Base-by-base conservation (phyloP, 805 yeast genomes). In the Komagataella populi region DNA sequence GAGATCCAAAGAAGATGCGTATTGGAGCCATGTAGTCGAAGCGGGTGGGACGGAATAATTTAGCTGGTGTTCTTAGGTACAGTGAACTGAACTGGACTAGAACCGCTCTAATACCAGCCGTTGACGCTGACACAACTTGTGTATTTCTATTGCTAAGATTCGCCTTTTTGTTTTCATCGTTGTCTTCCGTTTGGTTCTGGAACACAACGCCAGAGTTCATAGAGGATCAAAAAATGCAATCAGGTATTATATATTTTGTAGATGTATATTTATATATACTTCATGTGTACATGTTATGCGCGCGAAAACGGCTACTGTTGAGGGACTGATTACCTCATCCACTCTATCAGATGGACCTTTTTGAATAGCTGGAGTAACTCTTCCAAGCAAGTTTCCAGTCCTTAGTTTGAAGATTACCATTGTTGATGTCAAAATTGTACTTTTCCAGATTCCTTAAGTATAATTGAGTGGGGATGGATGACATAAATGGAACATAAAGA, bases 41-140 rank as follows among this genome's bases (percentile, higher is more conserved):
- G 45, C 97, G 69, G 3, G 96, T 82, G 1, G 98, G 98, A 43
- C 96, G 71, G 64, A 91, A 91, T 20, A 90, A 72, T 68, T 91
- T 90, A 47, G 88, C 84, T 1, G 83, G 83, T 1, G 95, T 86
- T 52, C 97, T 73, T 47, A 89, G 65, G 62, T 90, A 91, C 30
- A 91, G 69, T 0, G 89, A 70, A 47, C 88, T 83, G 44, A 88
- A 56, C 65, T 90, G 96, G 54, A 80, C 80, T n/a, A 87, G 74
- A 23, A 88, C 58, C 0, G 96, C 95, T 44, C 97, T 72, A 4
- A 88, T 79, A 53, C 96, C 90, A 0, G 96, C 96, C 0, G 95
- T 81, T 10, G 87, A 74, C 0, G 86, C 80, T 12, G 96, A 87
- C 1, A 89, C 87, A 1, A 83, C 72, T 53, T 73, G 71, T 1